Percentiles rank a stretch among this genome's conserved stretches.
Evolutionary conservation across 2,329 filamentous ascomycete species (phyloP).

Genomic region (Metarhizium robertsii): DNA sequence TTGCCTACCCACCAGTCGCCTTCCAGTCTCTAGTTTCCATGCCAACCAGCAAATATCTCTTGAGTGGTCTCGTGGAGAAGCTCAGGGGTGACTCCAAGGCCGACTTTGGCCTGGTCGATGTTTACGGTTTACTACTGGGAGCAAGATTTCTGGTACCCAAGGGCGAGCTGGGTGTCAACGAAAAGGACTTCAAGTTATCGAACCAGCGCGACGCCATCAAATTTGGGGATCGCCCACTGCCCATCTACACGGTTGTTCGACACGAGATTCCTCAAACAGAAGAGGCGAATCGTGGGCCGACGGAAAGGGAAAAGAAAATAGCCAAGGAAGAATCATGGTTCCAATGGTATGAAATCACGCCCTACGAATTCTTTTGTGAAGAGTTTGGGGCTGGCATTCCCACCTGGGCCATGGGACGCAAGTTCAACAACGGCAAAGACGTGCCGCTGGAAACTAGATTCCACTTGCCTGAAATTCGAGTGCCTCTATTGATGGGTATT

Average conservation of each 20-base stretch:
- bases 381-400: slow-evolving; percentile 87
- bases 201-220: slow-evolving; percentile 71
- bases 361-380: slow-evolving; percentile 92
- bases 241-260: slow-evolving; percentile 90
- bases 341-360: slow-evolving; percentile 95
- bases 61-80: slow-evolving; percentile 86
- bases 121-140: slow-evolving; percentile 81
- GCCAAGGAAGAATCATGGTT: slow-evolving; percentile 74
- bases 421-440: slow-evolving; percentile 59
- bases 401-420: slow-evolving; percentile 83
- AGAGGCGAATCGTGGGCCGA: slow-evolving; percentile 19
- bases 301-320: slow-evolving; percentile 29
- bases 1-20: slow-evolving; percentile 83
- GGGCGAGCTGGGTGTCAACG: slow-evolving; percentile 65
- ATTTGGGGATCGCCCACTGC: slow-evolving; percentile 72
- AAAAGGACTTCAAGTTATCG: slow-evolving; percentile 80
- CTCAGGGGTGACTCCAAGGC: slow-evolving; percentile 62
- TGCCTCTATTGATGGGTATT: slow-evolving; percentile 83
- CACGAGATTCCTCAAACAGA: slow-evolving; percentile 74
- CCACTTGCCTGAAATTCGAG: slow-evolving; percentile 72
- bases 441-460: slow-evolving; percentile 49
- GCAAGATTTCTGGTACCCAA: slow-evolving; percentile 75
- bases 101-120: slow-evolving; percentile 82
- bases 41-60: slow-evolving; percentile 85
- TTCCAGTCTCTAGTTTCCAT: slow-evolving; percentile 74